phyloP scores from a whole-genome alignment of 495 filamentous ascomycete genomes.

The Daldinia vernicosa region DNA sequence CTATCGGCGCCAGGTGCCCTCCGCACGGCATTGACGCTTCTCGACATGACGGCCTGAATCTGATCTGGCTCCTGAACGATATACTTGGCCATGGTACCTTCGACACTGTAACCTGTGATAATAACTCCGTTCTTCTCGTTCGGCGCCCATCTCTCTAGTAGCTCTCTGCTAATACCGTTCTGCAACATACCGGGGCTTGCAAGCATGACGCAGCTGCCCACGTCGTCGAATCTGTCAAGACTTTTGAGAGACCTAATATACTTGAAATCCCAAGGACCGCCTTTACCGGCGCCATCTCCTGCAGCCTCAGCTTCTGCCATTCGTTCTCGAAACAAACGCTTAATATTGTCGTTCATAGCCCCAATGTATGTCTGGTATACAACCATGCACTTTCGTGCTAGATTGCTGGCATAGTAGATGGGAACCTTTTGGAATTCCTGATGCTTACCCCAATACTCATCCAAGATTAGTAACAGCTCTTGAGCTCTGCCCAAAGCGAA shows the following conservation, averaged over 20 bases:
- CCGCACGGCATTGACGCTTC: constrained; percentile 62
- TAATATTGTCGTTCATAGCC: constrained; percentile 99
- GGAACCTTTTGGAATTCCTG: constrained; percentile 85
- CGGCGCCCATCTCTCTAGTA: constrained; percentile 95
- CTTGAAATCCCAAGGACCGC: constrained; percentile 95
- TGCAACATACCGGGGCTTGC: constrained; percentile 98
- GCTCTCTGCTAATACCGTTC: constrained; percentile 88
- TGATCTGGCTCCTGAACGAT: constrained; percentile 91
- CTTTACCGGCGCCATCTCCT: constrained; percentile 72
- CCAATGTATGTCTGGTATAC: constrained; percentile 98
- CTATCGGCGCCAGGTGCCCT: constrained; percentile 66
- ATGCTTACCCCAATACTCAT: constrained; percentile 95
- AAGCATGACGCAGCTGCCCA: constrained; percentile 95
- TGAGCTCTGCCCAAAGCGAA: constrained; percentile 94
- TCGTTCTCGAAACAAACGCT: constrained; percentile 82
- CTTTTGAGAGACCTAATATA: constrained; percentile 90
- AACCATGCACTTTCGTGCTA: constrained; percentile 96
- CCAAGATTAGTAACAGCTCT: constrained; percentile 90
- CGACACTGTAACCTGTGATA: constrained; percentile 97
- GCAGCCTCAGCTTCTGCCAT: constrained; percentile 86
- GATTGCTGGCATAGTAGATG: constrained; percentile 95
- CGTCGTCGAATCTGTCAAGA: constrained; percentile 94
- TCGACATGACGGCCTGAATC: constrained; percentile 91
- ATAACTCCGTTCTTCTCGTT: constrained; percentile 95
- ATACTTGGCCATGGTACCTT: constrained; percentile 97